These are phyloP conservation scores for Hypoxylon lenormandii DNA, from an alignment of 495 filamentous ascomycete genomes.

Conservation along the genomic window DNA sequence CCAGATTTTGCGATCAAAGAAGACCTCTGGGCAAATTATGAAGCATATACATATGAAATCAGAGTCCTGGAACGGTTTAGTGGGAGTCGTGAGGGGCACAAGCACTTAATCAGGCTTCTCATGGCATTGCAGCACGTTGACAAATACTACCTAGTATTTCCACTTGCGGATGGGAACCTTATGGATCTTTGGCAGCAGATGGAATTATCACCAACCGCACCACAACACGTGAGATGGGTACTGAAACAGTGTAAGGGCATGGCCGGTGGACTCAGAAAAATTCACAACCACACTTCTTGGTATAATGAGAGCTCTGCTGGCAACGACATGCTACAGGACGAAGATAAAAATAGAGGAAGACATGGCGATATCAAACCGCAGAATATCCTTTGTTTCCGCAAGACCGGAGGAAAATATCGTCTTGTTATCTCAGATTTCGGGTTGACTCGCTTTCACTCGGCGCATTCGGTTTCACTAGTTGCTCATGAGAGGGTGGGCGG, in stretches of 20 bases:
- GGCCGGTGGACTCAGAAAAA: not conserved
- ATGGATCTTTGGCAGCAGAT: slow-evolving; percentile 4
- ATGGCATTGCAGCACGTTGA: not conserved
- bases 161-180: not conserved
- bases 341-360: not conserved
- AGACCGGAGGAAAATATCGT: not conserved
- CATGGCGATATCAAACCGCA: slow-evolving; percentile 4
- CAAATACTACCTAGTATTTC: slow-evolving; percentile 3
- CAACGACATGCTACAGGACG: no score
- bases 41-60: no score
- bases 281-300: not conserved
- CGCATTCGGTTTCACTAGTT: not conserved
- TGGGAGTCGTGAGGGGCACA: not conserved
- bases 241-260: not conserved
- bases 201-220: not conserved
- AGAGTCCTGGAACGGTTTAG: slow-evolving; percentile 4
- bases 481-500: not conserved
- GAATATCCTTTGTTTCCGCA: not conserved
- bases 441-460: slow-evolving; percentile 1
- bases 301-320: no score
- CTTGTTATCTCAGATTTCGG: slow-evolving; percentile 8
- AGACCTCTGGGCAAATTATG: no score
- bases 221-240: not conserved
- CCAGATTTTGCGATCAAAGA: no score
- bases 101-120: not conserved